phyloP scores from a whole-genome alignment of 2,329 filamentous ascomycete genomes.

The Lojkania enalia region DNA sequence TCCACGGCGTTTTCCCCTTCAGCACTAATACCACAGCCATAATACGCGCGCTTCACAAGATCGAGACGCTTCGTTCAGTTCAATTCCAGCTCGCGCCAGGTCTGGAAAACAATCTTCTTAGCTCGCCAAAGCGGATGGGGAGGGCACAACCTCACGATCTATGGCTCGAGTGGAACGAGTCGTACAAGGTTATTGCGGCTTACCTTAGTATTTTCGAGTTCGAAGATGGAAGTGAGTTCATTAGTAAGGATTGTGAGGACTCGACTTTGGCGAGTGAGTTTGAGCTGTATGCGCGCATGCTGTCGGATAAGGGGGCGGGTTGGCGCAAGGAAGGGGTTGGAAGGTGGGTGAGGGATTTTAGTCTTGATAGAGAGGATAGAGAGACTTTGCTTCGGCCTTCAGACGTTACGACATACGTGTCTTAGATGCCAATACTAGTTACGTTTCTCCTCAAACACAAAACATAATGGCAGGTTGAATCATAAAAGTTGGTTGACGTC shows the following conservation, averaged over 20 bases:
- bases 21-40: conserved; percentile 57
- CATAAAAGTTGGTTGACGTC: too few species aligned
- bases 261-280: conserved; percentile 25
- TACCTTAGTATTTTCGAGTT: conserved; percentile 30
- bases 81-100: conserved; percentile 49
- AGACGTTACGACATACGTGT: too few species aligned
- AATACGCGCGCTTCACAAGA: conserved; percentile 27
- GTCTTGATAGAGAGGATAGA: conserved; percentile 11
- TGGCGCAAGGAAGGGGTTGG: conserved; percentile 28
- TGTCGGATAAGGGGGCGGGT: conserved; percentile 25
- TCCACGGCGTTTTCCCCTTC: conserved; percentile 70
- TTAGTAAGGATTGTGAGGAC: conserved; percentile 30
- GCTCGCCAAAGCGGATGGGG: conserved; percentile 43
- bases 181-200: conserved; percentile 30
- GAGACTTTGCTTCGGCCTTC: too few species aligned
- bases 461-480: too few species aligned
- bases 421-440: too few species aligned
- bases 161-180: conserved; percentile 42
- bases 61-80: conserved; percentile 38
- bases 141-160: conserved; percentile 49
- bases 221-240: conserved; percentile 24
- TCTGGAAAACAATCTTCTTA: conserved; percentile 44
- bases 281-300: conserved; percentile 24
- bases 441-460: too few species aligned
- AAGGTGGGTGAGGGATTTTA: conserved; percentile 27